phyloP scores from a whole-genome alignment of 2,329 filamentous ascomycete species.

The Emergomyces pasteurianus region DNA sequence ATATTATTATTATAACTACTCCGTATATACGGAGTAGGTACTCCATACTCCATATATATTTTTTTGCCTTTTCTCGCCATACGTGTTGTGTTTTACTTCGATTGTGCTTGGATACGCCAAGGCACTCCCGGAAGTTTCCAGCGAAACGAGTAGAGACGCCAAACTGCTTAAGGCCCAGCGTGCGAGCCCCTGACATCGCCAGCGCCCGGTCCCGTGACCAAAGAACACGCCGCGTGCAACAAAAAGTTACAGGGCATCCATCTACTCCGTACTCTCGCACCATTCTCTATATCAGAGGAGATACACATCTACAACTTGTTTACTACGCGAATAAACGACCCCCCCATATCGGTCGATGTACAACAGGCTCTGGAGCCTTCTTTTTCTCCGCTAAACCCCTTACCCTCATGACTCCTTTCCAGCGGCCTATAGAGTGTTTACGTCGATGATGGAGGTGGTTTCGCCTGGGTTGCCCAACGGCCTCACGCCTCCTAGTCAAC shows the following conservation, averaged over 20 bases:
- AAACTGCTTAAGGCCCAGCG: background rate
- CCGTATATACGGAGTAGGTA: no score
- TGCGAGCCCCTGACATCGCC: background rate
- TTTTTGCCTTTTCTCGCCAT: background rate
- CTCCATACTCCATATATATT: background rate
- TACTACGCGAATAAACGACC: slow-evolving; percentile 5
- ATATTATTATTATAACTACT: no score
- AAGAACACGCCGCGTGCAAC: slow-evolving; percentile 12
- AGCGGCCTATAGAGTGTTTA: slow-evolving; percentile 13
- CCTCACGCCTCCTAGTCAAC: slow-evolving; percentile 6
- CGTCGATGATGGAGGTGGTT: slow-evolving; percentile 13
- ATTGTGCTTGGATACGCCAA: background rate
- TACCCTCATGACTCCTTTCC: slow-evolving; percentile 22
- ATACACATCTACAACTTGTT: background rate
- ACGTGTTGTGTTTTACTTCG: no score
- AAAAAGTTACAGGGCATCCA: slow-evolving; percentile 6
- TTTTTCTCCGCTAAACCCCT: slow-evolving; percentile 8
- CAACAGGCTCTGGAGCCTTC: slow-evolving; percentile 3
- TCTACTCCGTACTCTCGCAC: background rate
- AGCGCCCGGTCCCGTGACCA: slow-evolving; percentile 7
- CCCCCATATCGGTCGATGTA: slow-evolving; percentile 11
- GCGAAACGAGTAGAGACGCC: background rate
- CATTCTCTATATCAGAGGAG: background rate
- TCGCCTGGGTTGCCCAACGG: slow-evolving; percentile 14
- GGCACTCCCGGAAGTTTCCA: background rate